Evolutionary conservation across 495 filamentous ascomycete species (phyloP).

Genomic region (Daldinia grandis): DNA sequence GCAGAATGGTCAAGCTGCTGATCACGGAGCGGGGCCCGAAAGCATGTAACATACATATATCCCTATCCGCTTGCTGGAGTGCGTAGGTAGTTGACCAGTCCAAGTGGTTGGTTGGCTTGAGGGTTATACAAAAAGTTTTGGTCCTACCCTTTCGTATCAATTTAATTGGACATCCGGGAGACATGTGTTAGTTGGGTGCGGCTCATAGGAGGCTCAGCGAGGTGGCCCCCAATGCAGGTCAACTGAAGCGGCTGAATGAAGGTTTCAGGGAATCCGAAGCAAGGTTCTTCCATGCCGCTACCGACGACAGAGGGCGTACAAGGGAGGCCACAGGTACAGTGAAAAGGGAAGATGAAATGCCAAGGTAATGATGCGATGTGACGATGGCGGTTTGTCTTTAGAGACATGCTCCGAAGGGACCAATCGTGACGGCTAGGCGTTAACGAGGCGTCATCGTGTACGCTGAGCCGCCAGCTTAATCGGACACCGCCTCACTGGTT

Average conservation of each 20-base stretch:
- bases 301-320: conserved; percentile 20
- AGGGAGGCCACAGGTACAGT: conserved; percentile 8
- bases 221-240: conserved; percentile 40
- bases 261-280: conserved; percentile 39
- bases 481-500: conserved; percentile 36
- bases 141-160: conserved; percentile 35
- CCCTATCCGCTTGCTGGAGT: conserved; percentile 28
- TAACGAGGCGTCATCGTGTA: conserved; percentile 30
- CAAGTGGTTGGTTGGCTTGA: conserved; percentile 32
- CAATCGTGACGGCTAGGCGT: conserved; percentile 20
- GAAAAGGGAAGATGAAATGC: conserved; percentile 3
- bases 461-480: conserved; percentile 33
- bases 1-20: conserved; percentile 34
- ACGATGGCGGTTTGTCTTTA: conserved; percentile 18
- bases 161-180: conserved; percentile 34
- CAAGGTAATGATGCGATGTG: conserved; percentile 7
- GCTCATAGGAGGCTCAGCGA: conserved; percentile 47
- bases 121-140: conserved; percentile 24
- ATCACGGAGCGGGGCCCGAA: conserved; percentile 28
- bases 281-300: conserved; percentile 33
- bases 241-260: conserved; percentile 46
- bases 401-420: conserved; percentile 23
- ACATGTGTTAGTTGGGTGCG: conserved; percentile 48
- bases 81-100: conserved; percentile 25
- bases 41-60: conserved; percentile 27